Evolutionary conservation across 2,329 filamentous ascomycete species (phyloP), one percentile per base, ranked within the genome.

Genomic region (Grosmannia clavigera): DNA sequence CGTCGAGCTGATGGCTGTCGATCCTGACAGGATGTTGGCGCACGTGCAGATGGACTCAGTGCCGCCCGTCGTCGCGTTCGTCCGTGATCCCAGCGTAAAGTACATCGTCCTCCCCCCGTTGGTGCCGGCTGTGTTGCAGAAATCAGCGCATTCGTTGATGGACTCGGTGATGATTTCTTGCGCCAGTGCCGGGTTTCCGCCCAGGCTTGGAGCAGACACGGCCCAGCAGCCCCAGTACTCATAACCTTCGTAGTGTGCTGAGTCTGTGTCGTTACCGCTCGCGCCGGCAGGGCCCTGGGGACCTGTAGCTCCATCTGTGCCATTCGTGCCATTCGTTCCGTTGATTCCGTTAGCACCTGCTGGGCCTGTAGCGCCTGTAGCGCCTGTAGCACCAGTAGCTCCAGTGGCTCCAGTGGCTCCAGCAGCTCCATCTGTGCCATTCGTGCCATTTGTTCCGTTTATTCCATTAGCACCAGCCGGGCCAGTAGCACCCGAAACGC

Each of bases 211-310:
- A 33, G 31, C 38, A 14, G 35, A 51, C 22, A 60, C 51, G 27
- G 40, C 25, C 61, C 62, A 64, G 58, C 62, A 64, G 31, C 62
- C 62, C 1, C 56, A 51, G 59, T 61, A 64, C 14, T 53, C 58
- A 46, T 62, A 62, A 22, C 55, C 46, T 48, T 48, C 54, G 43
- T 58, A 51, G 14, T 38, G 12, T 9, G 50, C 29, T 22, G 50
- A 54, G 31, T 31, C 31, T 7, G 29, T 19, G 29, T 1, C 14
- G 31, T 54, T 57, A 29, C 46, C 53, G 29, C 33, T 33, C 10
- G 9, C 10, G 25, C 52, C 52, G 52, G 33, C 33, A 5, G 27
- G 10, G 52, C 52, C 52, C 12, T 25, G 11, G 11, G 48, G 5
- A 12, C 48, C 48, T 4, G 14, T 48, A 19, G 46, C 22, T 48